Percentiles rank a stretch among this genome's conserved stretches.
These are phyloP conservation scores for Gossypium trilobum DNA, from an alignment of 441 rosid species.

Conservation along the genomic window DNA sequence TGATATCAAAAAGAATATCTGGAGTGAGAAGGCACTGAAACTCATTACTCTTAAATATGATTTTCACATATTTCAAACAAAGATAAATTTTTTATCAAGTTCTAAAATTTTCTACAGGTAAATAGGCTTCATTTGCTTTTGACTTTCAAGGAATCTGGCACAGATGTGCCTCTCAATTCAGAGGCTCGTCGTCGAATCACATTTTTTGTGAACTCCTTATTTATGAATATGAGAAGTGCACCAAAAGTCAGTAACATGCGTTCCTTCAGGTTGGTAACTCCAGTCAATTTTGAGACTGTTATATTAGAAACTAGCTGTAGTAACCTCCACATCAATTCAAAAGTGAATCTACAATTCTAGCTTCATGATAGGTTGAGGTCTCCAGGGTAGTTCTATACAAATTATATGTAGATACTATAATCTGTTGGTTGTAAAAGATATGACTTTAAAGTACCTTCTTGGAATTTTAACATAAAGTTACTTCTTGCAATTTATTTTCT, in stretches of 20 bases:
- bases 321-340: not conserved
- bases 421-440: not conserved
- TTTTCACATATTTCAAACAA: slow-evolving; percentile 7
- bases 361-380: not conserved
- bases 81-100: slow-evolving; percentile 2
- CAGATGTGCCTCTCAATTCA: slow-evolving; percentile 77
- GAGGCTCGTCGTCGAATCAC: slow-evolving; percentile 98
- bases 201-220: slow-evolving; percentile 91
- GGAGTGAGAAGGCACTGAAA: slow-evolving; percentile 70
- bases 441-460: not conserved
- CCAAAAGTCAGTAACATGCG: slow-evolving; percentile 86
- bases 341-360: not conserved
- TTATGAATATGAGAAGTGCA: slow-evolving; percentile 84
- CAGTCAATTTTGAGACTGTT: not conserved
- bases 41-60: not conserved
- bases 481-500: slow-evolving; percentile 11
- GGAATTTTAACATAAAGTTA: not conserved
- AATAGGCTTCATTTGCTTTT: slow-evolving; percentile 66
- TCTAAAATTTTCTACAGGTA: slow-evolving; percentile 35
- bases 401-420: not conserved
- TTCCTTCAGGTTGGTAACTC: slow-evolving; percentile 64
- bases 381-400: not conserved
- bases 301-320: not conserved
- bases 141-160: slow-evolving; percentile 91
- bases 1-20: slow-evolving; percentile 23